These are phyloP conservation scores for Tolypocladium capitatum DNA, from an alignment of 2,329 filamentous ascomycete species.

Conservation along the genomic window DNA sequence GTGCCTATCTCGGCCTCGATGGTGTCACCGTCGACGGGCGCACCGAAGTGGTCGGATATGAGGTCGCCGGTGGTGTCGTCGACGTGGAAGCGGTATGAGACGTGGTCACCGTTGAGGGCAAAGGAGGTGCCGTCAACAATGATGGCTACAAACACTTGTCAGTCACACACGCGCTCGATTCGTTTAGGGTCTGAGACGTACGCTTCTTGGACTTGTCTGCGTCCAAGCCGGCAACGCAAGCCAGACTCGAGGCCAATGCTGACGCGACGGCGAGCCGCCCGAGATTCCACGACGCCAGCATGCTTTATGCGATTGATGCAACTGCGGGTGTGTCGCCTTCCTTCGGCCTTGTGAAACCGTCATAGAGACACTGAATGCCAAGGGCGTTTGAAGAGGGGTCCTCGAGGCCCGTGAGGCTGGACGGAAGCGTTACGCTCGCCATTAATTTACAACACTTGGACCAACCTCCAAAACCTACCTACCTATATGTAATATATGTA, in stretches of 20 bases:
- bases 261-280: neutral
- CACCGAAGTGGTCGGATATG: constrained; percentile 48
- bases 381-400: too few relatives aligned
- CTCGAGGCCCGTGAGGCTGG: too few relatives aligned
- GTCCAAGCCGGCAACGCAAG: neutral
- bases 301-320: neutral
- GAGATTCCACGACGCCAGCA: neutral
- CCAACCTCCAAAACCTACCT: too few relatives aligned
- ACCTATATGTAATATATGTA: too few relatives aligned
- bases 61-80: constrained; percentile 42
- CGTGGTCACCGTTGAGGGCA: constrained; percentile 38
- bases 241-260: neutral
- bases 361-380: too few relatives aligned
- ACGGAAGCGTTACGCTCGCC: too few relatives aligned
- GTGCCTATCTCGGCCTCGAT: constrained; percentile 23
- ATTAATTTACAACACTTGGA: too few relatives aligned
- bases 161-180: neutral
- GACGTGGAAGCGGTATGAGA: constrained; percentile 53
- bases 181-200: neutral
- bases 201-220: neutral
- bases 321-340: neutral
- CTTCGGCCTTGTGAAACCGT: too few relatives aligned
- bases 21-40: constrained; percentile 35
- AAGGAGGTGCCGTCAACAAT: constrained; percentile 42
- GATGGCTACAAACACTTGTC: constrained; percentile 25